Evolutionary conservation across 805 yeast genomes (phyloP).

Genomic region (Barnettozyma populi): DNA sequence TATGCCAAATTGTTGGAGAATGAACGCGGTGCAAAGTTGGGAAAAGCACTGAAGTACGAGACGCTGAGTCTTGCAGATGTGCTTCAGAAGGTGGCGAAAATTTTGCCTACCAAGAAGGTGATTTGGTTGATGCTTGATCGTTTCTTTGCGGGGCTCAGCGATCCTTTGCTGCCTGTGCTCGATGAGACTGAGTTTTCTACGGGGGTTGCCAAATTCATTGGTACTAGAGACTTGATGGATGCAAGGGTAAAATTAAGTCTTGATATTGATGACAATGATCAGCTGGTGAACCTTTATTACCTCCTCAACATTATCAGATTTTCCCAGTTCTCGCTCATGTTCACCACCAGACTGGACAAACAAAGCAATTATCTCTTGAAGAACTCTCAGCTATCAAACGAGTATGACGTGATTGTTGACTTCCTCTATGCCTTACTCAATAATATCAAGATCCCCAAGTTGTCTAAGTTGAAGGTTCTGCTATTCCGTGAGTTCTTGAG

Average conservation of each 20-base stretch:
- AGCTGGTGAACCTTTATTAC: constrained; percentile 11
- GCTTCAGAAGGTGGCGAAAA: constrained; percentile 28
- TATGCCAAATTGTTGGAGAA: constrained; percentile 16
- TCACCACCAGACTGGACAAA: constrained; percentile 14
- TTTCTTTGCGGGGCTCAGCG: constrained; percentile 38
- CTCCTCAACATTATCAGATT: constrained; percentile 18
- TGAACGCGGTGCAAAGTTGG: constrained; percentile 11
- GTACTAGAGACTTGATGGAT: constrained; percentile 28
- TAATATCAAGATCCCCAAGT: constrained; percentile 5
- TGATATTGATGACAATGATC: constrained; percentile 9
- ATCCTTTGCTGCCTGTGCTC: constrained; percentile 56
- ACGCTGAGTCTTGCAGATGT: constrained; percentile 13
- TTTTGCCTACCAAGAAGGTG: constrained; percentile 47
- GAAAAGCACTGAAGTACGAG: constrained; percentile 16
- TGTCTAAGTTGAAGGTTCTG: constrained; percentile 10
- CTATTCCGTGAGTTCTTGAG: constrained; percentile 11
- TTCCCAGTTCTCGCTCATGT: constrained; percentile 14
- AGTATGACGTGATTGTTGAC: constrained; percentile 17
- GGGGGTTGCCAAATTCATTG: constrained; percentile 40
- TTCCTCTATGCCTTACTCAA: constrained; percentile 10
- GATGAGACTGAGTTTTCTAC: constrained; percentile 45
- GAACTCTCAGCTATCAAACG: constrained; percentile 10
- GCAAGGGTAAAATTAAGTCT: constrained; percentile 25
- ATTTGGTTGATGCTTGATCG: constrained; percentile 53
- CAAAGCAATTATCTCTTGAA: constrained; percentile 10